Base-by-base conservation (phyloP, 306 rosid species). In the Trifolium pratense region DNA sequence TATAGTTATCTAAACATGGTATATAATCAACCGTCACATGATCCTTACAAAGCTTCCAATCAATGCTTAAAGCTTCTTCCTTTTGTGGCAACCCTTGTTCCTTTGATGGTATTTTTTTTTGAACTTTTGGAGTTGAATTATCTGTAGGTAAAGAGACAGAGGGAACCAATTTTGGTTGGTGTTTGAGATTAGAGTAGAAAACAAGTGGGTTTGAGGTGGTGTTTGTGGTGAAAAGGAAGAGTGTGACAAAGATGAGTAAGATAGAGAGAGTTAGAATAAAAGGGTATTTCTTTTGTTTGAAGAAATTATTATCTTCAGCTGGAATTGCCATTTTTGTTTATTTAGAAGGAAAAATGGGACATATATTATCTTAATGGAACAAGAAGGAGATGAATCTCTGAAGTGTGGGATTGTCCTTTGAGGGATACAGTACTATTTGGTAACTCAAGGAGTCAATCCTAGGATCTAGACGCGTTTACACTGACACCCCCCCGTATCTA, bases 1-100 rank as follows among this genome's bases (percentile, higher is more conserved):
- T 29, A 21, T 20, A 48, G 39, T 94, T 94, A 82, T 94, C 99
- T 83, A 94, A 80, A 76, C 99, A 94, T 4, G 99, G 99, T 16
- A 94, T 91, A 74, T 32, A 82, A 81, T 94, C 99, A 20, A 65
- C 81, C 2, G 82, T 85, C 64, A 74, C 56, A 0, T 86, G 43
- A 0, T 83, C 91, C 52, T 61, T 32, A 83, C 99, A 94, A 20
- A 89, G 92, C 73, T 68, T 79, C 97, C 97, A 94, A 15, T 56
- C 55, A 3, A 86, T 40, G 16, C 36, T 59, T 20, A 18, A 0
- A 58, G 7, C 7, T 1, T 72, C 70, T 29, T 68, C 66, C 46
- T 66, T 72, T 52, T 23, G 75, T 13, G 76, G 43, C 9, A 75
- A 34, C 11, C 23, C 39, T 61, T 67, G 37, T 9, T 73, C 75